phyloP scores from a whole-genome alignment of 2,329 filamentous ascomycete genomes.

The Fusarium multiceps region DNA sequence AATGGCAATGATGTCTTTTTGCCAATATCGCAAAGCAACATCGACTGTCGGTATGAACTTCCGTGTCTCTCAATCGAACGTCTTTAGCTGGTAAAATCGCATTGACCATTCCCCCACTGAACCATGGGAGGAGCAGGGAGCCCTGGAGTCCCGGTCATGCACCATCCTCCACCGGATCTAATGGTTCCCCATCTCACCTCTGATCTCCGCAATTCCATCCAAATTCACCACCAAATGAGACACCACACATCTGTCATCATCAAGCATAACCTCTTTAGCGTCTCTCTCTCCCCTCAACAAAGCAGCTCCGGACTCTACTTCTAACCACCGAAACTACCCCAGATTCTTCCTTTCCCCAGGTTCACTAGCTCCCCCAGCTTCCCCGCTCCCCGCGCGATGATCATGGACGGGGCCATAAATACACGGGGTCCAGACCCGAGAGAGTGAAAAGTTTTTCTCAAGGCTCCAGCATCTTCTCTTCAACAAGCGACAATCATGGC shows the following conservation, averaged over 20 bases:
- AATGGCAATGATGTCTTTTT: too few relatives aligned
- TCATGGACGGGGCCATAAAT: conserved; percentile 33
- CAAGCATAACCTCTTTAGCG: conserved; percentile 2
- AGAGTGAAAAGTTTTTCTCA: background rate
- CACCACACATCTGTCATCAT: background rate
- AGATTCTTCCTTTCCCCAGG: conserved; percentile 18
- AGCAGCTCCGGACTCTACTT: conserved; percentile 28
- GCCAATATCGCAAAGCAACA: background rate
- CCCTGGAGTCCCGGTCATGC: background rate
- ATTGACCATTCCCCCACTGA: background rate
- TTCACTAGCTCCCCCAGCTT: conserved; percentile 21
- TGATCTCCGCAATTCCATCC: conserved; percentile 18
- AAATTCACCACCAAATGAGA: conserved; percentile 12
- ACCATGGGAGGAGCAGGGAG: background rate
- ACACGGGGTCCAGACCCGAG: conserved; percentile 13
- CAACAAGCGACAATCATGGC: conserved; percentile 11
- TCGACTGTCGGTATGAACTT: background rate
- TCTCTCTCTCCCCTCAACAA: background rate
- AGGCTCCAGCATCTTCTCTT: background rate
- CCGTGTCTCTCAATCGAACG: background rate
- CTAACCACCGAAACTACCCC: conserved; percentile 23
- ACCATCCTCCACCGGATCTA: background rate
- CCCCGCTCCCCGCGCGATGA: conserved; percentile 33
- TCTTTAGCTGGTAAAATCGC: too few relatives aligned
- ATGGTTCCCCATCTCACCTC: background rate